Evolutionary conservation across 805 yeast species (phyloP).

Genomic region (Peterozyma xylosa): DNA sequence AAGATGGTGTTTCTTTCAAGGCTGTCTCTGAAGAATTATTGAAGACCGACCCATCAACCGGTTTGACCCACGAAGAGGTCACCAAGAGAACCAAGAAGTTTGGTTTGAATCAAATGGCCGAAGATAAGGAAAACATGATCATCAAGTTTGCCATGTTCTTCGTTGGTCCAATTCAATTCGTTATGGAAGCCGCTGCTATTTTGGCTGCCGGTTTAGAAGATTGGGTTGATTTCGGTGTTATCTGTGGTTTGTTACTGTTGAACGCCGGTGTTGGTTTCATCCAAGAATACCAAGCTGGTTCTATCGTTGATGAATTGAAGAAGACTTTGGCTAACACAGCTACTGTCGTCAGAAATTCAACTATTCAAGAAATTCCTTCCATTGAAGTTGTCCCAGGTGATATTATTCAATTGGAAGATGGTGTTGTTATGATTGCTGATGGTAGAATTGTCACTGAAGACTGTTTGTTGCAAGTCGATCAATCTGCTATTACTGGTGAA

Average conservation of each 20-base stretch:
- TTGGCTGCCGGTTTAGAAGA: slow-evolving; percentile 95
- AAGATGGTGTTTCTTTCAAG: slow-evolving; percentile 49
- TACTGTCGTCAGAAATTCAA: slow-evolving; percentile 76
- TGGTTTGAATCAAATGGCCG: slow-evolving; percentile 88
- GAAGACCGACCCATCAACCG: slow-evolving; percentile 72
- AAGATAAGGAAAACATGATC: slow-evolving; percentile 73
- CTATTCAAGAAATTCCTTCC: slow-evolving; percentile 66
- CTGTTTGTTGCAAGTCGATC: slow-evolving; percentile 85
- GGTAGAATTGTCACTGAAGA: slow-evolving; percentile 85
- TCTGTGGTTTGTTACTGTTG: slow-evolving; percentile 75
- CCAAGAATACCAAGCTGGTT: slow-evolving; percentile 97
- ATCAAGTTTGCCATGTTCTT: slow-evolving; percentile 81
- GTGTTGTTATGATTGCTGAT: slow-evolving; percentile 89
- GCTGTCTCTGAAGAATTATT: slow-evolving; percentile 82
- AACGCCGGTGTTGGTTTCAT: slow-evolving; percentile 94
- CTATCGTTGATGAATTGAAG: slow-evolving; percentile 93
- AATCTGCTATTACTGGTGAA: slow-evolving; percentile 97
- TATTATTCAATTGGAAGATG: slow-evolving; percentile 85
- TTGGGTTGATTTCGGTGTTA: slow-evolving; percentile 99
- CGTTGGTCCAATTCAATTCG: slow-evolving; percentile 94
- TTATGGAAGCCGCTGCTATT: slow-evolving; percentile 94
- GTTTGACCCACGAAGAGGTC: slow-evolving; percentile 76
- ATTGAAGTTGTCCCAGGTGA: slow-evolving; percentile 94
- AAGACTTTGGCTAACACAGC: slow-evolving; percentile 92
- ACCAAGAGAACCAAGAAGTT: slow-evolving; percentile 79